Evolutionary conservation across 2,329 filamentous ascomycete species (phyloP).

Genomic region (Pseudocercospora cruenta): DNA sequence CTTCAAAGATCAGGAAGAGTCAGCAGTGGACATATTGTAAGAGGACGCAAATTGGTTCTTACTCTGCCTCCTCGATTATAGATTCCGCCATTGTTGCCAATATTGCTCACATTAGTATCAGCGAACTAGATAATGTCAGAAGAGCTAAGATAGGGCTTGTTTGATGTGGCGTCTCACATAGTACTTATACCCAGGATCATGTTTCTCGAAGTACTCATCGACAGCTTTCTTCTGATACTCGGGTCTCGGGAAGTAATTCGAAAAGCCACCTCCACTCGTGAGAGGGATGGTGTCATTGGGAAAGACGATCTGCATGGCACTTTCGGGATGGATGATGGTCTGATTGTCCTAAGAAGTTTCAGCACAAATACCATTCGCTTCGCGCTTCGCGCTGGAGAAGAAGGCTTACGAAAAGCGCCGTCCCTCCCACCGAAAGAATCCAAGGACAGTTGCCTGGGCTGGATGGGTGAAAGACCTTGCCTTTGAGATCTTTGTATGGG

Average conservation of each 20-base stretch:
- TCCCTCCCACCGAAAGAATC: slow-evolving; percentile 47
- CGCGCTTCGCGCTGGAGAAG: too few species aligned
- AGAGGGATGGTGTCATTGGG: background rate
- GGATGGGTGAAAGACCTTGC: slow-evolving; percentile 16
- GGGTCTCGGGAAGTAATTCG: slow-evolving; percentile 37
- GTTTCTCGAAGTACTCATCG: slow-evolving; percentile 35
- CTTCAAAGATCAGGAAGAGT: slow-evolving; percentile 8
- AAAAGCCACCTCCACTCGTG: slow-evolving; percentile 29
- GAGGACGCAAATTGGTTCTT: background rate
- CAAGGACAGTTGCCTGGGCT: slow-evolving; percentile 33
- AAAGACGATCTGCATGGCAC: slow-evolving; percentile 16
- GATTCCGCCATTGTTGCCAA: slow-evolving; percentile 30
- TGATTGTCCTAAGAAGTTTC: slow-evolving; percentile 24
- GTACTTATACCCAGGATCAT: slow-evolving; percentile 30
- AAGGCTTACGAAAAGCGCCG: slow-evolving; percentile 38
- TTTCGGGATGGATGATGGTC: slow-evolving; percentile 31
- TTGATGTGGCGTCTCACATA: slow-evolving; percentile 15
- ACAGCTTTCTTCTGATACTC: slow-evolving; percentile 51
- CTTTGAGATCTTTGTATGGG: background rate
- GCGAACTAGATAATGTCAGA: background rate
- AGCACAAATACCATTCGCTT: background rate
- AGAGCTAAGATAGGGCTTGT: too few species aligned
- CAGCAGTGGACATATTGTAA: background rate
- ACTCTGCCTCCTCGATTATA: slow-evolving; percentile 35
- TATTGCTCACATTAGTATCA: slow-evolving; percentile 24